Base-by-base conservation (phyloP, 2,329 filamentous ascomycete genomes). In the Sclerotinia nivalis region DNA sequence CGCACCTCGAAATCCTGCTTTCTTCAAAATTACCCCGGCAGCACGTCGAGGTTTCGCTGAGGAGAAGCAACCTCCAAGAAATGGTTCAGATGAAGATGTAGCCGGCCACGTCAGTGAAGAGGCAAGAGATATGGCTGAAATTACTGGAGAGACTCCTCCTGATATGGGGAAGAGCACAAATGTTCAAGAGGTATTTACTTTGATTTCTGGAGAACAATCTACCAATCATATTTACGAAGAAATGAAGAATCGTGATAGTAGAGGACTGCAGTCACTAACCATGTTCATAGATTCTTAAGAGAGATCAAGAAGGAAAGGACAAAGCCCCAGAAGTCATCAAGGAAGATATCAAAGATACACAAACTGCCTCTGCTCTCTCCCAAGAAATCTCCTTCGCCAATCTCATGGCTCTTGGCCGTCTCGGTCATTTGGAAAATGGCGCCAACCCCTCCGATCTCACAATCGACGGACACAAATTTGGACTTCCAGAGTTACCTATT, bases 261-360 rank as follows among this genome's bases (percentile, higher is more conserved):
- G 54, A 25, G 65, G 20, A 45, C 37, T 7, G 45, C 56, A 70
- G 67, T 71, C 43, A 72, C 71, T 72, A 55, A 69, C 60, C 9
- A 55, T 72, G 18, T 31, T n/a, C 59, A 58, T 74, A 91, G 88
- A 85, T 91, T 70, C 82, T 92, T 50, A 82, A 86, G 77, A 85
- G 87, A 62, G 89, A 91, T 76, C 84, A 87, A 76, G 84, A 88
- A 69, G 84, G 84, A 45, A 81, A 84, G 74, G 85, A 90, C 72
- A 86, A 89, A 64, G 86, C 89, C 13, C 89, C 89, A 13, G 85
- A 91, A 78, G 85, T 92, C 34, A 84, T 92, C 80, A 86, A 89
- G 76, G 85, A 91, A 73, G 83, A 86, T 71, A 79, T 87, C 34
- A 80, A 76, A 71, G 73, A 80, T 77, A 34, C 58, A 3, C 1